Conservation (phyloP, 257 asterid species). For the Nicotiana benthamiana region DNA sequence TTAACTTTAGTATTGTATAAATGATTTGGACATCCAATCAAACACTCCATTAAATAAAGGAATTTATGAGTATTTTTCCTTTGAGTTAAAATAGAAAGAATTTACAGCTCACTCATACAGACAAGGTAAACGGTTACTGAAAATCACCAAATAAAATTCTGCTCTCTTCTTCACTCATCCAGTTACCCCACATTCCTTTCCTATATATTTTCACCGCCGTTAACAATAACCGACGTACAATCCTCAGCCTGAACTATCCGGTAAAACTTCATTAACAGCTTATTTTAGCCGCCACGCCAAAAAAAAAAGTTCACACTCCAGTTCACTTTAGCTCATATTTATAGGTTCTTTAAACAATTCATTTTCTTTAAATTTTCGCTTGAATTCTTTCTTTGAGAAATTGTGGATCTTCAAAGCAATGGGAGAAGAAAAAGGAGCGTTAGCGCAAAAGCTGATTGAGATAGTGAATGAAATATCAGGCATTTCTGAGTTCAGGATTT, state of each 20-base stretch:
- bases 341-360: not conserved
- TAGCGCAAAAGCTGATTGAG: conserved; percentile 49
- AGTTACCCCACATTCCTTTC: not conserved
- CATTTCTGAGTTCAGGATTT: conserved; percentile 50
- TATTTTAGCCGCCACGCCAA: not conserved
- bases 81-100: no score
- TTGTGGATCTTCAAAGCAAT: conserved; percentile 25
- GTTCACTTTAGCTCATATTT: not conserved
- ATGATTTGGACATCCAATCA: no score
- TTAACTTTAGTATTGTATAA: no score
- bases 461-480: conserved; percentile 61
- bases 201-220: not conserved
- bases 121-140: not conserved
- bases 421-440: conserved; percentile 60
- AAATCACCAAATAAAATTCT: not conserved
- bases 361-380: not conserved
- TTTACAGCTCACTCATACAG: not conserved
- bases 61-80: no score
- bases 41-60: no score
- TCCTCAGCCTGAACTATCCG: not conserved
- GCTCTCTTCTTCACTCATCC: not conserved
- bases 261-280: not conserved
- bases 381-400: conserved; percentile 9
- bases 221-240: not conserved
- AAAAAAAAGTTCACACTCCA: no score